Percentiles rank a stretch among this genome's conserved stretches.
phyloP scores from a whole-genome alignment of 805 yeast species.

The Hanseniaspora thailandica region DNA sequence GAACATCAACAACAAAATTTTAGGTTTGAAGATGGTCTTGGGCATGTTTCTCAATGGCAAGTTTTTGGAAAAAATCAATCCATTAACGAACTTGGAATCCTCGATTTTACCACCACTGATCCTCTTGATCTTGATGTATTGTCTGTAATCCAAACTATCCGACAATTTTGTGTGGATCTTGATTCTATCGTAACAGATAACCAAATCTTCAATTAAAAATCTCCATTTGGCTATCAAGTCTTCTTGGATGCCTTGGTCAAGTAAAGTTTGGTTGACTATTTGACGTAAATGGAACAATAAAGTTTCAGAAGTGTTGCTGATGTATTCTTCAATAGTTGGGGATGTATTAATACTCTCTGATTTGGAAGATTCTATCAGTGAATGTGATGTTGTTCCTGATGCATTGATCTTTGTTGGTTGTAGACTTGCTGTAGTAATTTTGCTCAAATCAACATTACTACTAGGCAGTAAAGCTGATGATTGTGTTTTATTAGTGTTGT shows the following conservation, averaged over 20 bases:
- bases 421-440: conserved; percentile 9
- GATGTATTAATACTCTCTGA: background rate
- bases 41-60: conserved; percentile 76
- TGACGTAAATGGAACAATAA: conserved; percentile 36
- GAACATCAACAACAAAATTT: conserved; percentile 71
- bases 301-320: conserved; percentile 29
- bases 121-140: conserved; percentile 75
- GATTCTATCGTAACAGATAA: conserved; percentile 46
- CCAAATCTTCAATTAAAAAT: conserved; percentile 36
- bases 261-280: conserved; percentile 47
- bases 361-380: background rate
- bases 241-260: conserved; percentile 43
- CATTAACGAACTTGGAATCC: conserved; percentile 56
- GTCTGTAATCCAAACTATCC: conserved; percentile 74
- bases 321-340: conserved; percentile 15
- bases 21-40: conserved; percentile 48
- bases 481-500: conserved; percentile 21
- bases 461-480: background rate
- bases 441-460: background rate
- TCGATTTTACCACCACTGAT: conserved; percentile 61
- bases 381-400: conserved; percentile 1
- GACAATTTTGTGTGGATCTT: conserved; percentile 50
- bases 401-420: conserved; percentile 1
- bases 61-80: conserved; percentile 72
- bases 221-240: conserved; percentile 49